Evolutionary conservation across 257 asterid species (phyloP).

Genomic region (Misopates orontium): DNA sequence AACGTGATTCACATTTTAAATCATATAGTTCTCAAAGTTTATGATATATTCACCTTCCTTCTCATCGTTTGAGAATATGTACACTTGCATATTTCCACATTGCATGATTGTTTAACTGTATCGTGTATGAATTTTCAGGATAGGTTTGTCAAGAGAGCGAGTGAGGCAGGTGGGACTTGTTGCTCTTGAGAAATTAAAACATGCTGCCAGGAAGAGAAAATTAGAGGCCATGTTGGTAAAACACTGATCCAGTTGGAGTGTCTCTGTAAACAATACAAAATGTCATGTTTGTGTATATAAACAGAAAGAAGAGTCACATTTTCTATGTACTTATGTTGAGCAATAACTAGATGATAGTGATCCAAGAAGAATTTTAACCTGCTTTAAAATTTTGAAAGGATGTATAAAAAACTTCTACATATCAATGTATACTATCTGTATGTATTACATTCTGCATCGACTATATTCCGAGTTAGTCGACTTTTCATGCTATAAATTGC

Average conservation of each 20-base stretch:
- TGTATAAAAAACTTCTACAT: neutral
- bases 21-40: too few species aligned
- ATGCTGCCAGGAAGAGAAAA: constrained; percentile 72
- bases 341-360: constrained; percentile 16
- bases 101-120: neutral
- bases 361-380: constrained; percentile 9
- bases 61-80: too few species aligned
- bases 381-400: constrained; percentile 14
- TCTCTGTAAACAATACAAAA: constrained; percentile 6
- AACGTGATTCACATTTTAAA: too few species aligned
- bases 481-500: neutral
- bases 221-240: constrained; percentile 74
- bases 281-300: constrained; percentile 38
- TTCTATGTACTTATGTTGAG: constrained; percentile 21
- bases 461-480: neutral
- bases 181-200: constrained; percentile 88
- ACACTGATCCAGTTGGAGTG: constrained; percentile 35
- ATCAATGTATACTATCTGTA: neutral
- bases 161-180: constrained; percentile 97
- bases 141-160: constrained; percentile 94
- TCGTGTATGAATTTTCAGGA: constrained; percentile 50
- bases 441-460: too few species aligned
- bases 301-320: constrained; percentile 28
- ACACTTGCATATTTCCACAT: neutral
- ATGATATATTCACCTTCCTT: too few species aligned